Evolutionary conservation across 495 filamentous ascomycete genomes (phyloP).

Genomic region (Neurospora tetrasperma): DNA sequence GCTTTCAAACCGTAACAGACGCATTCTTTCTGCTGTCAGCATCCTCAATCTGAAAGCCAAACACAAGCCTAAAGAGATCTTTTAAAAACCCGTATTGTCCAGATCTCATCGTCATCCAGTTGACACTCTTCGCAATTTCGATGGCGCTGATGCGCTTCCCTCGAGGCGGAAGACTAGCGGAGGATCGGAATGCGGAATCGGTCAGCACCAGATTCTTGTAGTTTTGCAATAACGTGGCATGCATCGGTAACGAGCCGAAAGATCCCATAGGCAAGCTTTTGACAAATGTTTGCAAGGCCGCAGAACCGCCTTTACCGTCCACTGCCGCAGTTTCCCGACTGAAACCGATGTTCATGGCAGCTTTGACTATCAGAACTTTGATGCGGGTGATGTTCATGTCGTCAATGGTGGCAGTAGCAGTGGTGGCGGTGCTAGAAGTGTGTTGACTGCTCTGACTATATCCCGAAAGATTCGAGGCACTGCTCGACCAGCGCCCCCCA

Average conservation of each 20-base stretch:
- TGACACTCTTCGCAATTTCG: conserved; percentile 66
- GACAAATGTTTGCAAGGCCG: conserved; percentile 57
- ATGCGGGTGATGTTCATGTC: conserved; percentile 65
- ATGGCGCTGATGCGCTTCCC: conserved; percentile 50
- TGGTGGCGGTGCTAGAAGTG: conserved; percentile 65
- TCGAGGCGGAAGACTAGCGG: conserved; percentile 41
- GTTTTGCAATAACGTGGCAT: conserved; percentile 57
- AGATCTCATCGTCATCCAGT: conserved; percentile 50
- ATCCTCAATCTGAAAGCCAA: conserved; percentile 73
- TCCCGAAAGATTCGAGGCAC: conserved; percentile 60
- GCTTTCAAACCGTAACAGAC: conserved; percentile 32
- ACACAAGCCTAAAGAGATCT: conserved; percentile 75
- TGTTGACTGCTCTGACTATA: conserved; percentile 61
- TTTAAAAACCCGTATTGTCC: conserved; percentile 59
- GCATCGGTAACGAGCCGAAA: conserved; percentile 63
- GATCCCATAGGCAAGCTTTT: conserved; percentile 64
- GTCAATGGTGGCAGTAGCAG: conserved; percentile 48
- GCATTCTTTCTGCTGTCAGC: conserved; percentile 45
- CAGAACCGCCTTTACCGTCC: conserved; percentile 23
- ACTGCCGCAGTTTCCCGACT: conserved; percentile 33
- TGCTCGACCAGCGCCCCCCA: conserved; percentile 60
- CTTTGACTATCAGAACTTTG: conserved; percentile 67
- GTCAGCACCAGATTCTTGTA: conserved; percentile 67
- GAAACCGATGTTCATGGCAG: conserved; percentile 71
- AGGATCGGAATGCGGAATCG: conserved; percentile 53